These are phyloP conservation scores for Kwoniella shivajii DNA, from an alignment of 1,284 basidiomycete species.

Conservation along the genomic window DNA sequence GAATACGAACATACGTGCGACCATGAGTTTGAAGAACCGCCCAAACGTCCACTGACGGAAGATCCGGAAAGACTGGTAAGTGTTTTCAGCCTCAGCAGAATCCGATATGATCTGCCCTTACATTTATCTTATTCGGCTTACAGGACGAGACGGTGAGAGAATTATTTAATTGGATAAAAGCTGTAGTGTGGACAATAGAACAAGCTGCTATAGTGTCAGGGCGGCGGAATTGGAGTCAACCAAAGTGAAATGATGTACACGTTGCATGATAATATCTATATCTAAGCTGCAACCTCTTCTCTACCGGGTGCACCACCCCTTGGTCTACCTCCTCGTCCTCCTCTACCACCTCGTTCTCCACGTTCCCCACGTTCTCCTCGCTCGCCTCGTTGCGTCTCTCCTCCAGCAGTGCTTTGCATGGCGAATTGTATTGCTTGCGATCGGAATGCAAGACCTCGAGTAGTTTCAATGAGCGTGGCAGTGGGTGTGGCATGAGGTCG, in stretches of 20 bases:
- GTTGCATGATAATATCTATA: slow-evolving; percentile 3
- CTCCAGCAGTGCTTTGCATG: slow-evolving; percentile 56
- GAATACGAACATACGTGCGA: slow-evolving; percentile 16
- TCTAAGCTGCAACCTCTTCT: slow-evolving; percentile 21
- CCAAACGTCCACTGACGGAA: slow-evolving; percentile 32
- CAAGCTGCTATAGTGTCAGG: slow-evolving; percentile 52
- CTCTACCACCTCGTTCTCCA: slow-evolving; percentile 35
- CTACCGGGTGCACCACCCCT: slow-evolving; percentile 9
- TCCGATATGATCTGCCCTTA: neutral
- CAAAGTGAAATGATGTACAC: slow-evolving; percentile 17
- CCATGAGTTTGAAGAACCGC: slow-evolving; percentile 15
- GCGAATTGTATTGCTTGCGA: slow-evolving; percentile 89
- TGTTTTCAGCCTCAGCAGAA: neutral
- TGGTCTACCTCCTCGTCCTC: slow-evolving; percentile 14
- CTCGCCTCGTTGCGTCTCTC: slow-evolving; percentile 30
- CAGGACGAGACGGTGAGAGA: slow-evolving; percentile 52
- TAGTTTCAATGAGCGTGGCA: slow-evolving; percentile 95
- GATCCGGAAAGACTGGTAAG: slow-evolving; percentile 49
- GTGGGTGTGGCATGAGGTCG: slow-evolving; percentile 86
- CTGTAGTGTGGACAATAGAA: slow-evolving; percentile 54
- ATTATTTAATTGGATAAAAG: slow-evolving; percentile 55
- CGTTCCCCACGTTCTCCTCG: slow-evolving; percentile 37
- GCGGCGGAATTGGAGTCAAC: slow-evolving; percentile 26
- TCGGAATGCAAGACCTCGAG: slow-evolving; percentile 84
- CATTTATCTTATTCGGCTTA: neutral